These are phyloP conservation scores for Alternaria sp. DNA, from an alignment of 2,329 filamentous ascomycete species.

Conservation along the genomic window DNA sequence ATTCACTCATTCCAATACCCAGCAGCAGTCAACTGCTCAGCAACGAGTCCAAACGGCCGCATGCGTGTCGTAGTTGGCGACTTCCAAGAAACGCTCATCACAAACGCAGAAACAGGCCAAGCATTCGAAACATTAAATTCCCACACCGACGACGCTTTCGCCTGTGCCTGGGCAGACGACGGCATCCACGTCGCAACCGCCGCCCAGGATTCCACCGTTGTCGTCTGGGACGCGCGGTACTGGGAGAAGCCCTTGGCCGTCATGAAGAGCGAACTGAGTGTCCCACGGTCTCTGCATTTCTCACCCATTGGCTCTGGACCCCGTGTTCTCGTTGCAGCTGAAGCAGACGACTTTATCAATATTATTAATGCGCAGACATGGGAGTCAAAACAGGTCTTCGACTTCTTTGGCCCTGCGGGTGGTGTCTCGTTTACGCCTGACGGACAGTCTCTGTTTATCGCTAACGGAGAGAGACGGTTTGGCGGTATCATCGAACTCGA, in stretches of 20 bases:
- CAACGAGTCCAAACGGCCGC: conserved; percentile 74
- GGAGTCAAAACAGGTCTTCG: conserved; percentile 71
- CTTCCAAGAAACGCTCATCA: conserved; percentile 69
- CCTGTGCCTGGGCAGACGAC: conserved; percentile 81
- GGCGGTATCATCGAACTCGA: conserved; percentile 73
- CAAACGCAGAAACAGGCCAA: conserved; percentile 72
- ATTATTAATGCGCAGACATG: conserved; percentile 74
- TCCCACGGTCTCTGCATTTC: conserved; percentile 74
- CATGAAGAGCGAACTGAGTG: conserved; percentile 71
- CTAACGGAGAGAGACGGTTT: conserved; percentile 70
- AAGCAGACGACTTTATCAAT: conserved; percentile 77
- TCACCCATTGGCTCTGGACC: conserved; percentile 74
- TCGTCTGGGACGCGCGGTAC: conserved; percentile 78
- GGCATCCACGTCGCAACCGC: conserved; percentile 79
- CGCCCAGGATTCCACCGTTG: conserved; percentile 76
- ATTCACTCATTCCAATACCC: conserved; percentile 64
- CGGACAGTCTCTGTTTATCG: conserved; percentile 72
- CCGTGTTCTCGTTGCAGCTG: conserved; percentile 73
- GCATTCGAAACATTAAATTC: conserved; percentile 65
- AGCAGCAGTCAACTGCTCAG: conserved; percentile 75
- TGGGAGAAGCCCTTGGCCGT: conserved; percentile 66
- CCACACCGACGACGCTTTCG: conserved; percentile 76
- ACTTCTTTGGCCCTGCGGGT: conserved; percentile 78
- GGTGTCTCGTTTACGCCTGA: conserved; percentile 73
- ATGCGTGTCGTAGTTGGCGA: conserved; percentile 79